Evolutionary conservation across 768 basidiomycete species (phyloP).

Genomic region (Auricularia auricula-judae): DNA sequence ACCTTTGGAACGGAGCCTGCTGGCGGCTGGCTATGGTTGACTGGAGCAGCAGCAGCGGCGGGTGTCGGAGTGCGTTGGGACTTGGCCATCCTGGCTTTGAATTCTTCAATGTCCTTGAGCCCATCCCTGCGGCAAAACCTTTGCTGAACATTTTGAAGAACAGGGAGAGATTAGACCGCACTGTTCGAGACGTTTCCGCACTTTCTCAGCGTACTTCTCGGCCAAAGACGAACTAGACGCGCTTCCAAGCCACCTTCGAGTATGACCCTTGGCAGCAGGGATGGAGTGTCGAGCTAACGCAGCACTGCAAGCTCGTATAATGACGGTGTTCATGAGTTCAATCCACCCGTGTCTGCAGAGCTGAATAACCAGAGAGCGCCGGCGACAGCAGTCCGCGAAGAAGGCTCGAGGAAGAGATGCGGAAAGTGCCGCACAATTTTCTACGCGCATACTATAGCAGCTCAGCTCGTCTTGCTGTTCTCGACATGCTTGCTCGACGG

Average conservation of each 20-base stretch:
- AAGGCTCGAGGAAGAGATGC: no score
- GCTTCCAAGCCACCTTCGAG: not conserved
- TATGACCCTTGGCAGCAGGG: not conserved
- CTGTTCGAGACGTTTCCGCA: conserved; percentile 53
- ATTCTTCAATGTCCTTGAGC: conserved; percentile 25
- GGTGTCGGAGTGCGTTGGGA: conserved; percentile 20
- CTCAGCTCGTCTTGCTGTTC: not conserved
- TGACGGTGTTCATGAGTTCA: no score
- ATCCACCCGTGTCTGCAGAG: no score
- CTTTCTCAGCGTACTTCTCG: conserved; percentile 55
- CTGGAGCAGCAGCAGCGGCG: conserved; percentile 8
- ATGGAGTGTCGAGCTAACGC: no score
- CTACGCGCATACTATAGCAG: not conserved
- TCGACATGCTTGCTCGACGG: not conserved
- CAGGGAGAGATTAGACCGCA: conserved; percentile 24
- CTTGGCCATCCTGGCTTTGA: conserved; percentile 18
- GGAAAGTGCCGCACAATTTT: no score
- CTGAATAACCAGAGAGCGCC: no score
- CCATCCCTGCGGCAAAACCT: conserved; percentile 17
- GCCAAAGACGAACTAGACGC: not conserved
- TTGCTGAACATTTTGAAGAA: no score
- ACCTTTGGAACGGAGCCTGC: no score
- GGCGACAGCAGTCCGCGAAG: no score
- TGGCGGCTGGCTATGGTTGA: not conserved
- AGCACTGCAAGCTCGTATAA: no score